Evolutionary conservation across 768 basidiomycete genomes (phyloP), one percentile per base, ranked within the genome.

Genomic region (Lyophyllum atratum): DNA sequence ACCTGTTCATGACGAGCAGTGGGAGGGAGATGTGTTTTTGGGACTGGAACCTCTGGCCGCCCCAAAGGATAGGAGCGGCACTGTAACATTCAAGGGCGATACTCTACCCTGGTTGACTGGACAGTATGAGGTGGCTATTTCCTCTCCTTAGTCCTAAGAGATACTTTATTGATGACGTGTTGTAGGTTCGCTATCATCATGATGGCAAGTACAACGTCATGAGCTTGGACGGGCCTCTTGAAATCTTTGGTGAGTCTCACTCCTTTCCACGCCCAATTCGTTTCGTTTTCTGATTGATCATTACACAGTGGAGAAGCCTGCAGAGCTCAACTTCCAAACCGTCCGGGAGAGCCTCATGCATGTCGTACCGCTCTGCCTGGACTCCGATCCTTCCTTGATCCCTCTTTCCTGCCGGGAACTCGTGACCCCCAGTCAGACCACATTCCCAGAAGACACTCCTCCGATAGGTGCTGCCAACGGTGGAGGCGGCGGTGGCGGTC

Each of bases 161-260:
- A 12, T 28, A 33, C 11, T 21, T 3, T 7, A n/a, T 14, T 24
- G 17, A 37, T 29, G 21, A 12, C 9, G 3, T 15, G 22, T 54
- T 34, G 12, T 52, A 91, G 90, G 78, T 90, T 58, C 87, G 93
- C 3, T 95, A 95, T 68, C 97, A 99, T 66, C 95, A 98, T 66
- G 93, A 97, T 70, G 95, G 94, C 47, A 98, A 95, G 71, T 92
- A 99, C 73, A 97, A 95, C 71, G 97, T 98, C 54, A 90, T 98
- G 84, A 84, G 86, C 52, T 67, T 89, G 51, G 86, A 90, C 47
- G 90, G 88, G 1, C 93, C 94, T 8, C 76, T 98, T 56, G 93
- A 97, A 68, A 87, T 99, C 29, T 92, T 86, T 59, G 90, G 96
- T 94, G 60, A 55, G 90, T 75, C 9, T 26, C 12, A 31, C 26